Evolutionary conservation across 1,284 basidiomycete genomes (phyloP), one percentile per base, ranked within the genome.

Genomic region (Limonomyces culmigenus): DNA sequence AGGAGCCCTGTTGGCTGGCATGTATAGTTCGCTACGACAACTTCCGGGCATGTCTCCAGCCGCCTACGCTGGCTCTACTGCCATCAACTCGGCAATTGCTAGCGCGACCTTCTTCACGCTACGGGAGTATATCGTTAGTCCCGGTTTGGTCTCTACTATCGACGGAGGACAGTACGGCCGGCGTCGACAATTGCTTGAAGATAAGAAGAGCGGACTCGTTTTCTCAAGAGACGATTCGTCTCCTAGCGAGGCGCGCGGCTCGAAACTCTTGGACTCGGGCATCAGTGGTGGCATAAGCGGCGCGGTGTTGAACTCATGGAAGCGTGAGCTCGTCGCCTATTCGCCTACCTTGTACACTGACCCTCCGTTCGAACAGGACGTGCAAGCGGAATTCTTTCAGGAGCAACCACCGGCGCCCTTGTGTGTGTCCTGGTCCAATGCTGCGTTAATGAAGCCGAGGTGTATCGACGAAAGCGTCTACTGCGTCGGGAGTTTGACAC

Each of bases 51-150:
- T 35, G 15, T 45, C 45, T 16, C 40, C 51, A 19, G 59, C 53
- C 3, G 42, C 63, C 2, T 50, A 71, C 20, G 64, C 68, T 25
- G 47, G 58, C 11, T 58, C 66, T 14, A 62, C 79, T 25, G 70
- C 67, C 12, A 42, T 78, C 15, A 85, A 83, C 48, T 70, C 72
- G 37, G 75, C 68, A 15, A 55, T 79, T 14, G 74, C 67, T 14
- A 70, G 74, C 10, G 62, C 68, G 10, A 65, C 68, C 1, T 85
- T 85, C 54, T 83, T 85, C 52, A 62, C 66, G 40, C 50, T 77
- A 41, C 67, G 79, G 36, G 80, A 84, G 56, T 77, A 68, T 46
- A 46, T 63, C 14, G 55, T 79, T 32, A 65, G 65, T 36, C 80
- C 81, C 1, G 39, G 63, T 2, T 53, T 83, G 25, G 50, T 61